Evolutionary conservation across 2,329 filamentous ascomycete species (phyloP).

Genomic region (Xylariaceae sp.): DNA sequence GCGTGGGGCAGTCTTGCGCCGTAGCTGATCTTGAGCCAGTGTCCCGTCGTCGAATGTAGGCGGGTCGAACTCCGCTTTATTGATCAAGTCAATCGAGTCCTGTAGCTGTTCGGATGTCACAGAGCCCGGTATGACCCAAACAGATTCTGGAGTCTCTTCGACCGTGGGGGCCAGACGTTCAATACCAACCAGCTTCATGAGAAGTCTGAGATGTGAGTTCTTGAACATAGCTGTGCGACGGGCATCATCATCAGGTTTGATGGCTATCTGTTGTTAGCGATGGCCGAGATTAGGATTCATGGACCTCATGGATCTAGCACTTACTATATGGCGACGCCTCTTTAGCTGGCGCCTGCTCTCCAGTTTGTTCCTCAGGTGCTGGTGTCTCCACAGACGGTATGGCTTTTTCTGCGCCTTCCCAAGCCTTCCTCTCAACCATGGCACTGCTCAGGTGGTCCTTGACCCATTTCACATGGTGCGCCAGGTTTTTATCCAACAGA

Average conservation of each 20-base stretch:
- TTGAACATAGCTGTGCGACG: constrained; percentile 78
- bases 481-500: constrained; percentile 75
- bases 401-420: constrained; percentile 70
- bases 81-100: constrained; percentile 69
- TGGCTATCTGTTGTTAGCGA: constrained; percentile 42
- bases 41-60: constrained; percentile 73
- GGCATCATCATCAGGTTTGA: constrained; percentile 63
- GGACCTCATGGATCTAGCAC: constrained; percentile 27
- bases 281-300: background rate
- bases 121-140: constrained; percentile 72
- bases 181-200: constrained; percentile 75
- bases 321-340: constrained; percentile 53
- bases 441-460: constrained; percentile 68
- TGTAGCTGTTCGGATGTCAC: constrained; percentile 64
- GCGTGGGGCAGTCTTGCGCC: constrained; percentile 60
- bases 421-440: constrained; percentile 69
- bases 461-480: constrained; percentile 76
- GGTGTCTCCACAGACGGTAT: constrained; percentile 43
- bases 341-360: constrained; percentile 31
- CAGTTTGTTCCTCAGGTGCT: constrained; percentile 23
- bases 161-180: constrained; percentile 51
- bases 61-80: constrained; percentile 74
- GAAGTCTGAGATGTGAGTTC: constrained; percentile 80
- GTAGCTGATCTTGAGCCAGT: constrained; percentile 74
- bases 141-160: constrained; percentile 71